phyloP scores from a whole-genome alignment of 257 asterid species.

The Ocimum tenuiflorum region DNA sequence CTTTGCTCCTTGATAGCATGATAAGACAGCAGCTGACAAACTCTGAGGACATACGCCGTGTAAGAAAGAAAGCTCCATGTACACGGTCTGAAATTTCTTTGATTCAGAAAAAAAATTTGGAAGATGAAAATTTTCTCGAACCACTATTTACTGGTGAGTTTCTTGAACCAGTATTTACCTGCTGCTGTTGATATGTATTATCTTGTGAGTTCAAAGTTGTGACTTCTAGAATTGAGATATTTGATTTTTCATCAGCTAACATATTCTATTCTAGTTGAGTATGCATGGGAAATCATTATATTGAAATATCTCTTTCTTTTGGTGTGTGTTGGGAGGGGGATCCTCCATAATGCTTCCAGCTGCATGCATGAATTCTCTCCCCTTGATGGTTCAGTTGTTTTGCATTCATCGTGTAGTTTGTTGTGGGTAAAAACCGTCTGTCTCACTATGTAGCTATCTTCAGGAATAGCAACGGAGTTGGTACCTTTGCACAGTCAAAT shows the following conservation, averaged over 20 bases:
- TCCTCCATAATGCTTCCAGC: no score
- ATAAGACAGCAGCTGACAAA: slow-evolving; percentile 68
- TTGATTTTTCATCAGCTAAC: background rate
- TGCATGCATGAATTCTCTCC: slow-evolving; percentile 9
- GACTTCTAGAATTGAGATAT: background rate
- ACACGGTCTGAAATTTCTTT: slow-evolving; percentile 60
- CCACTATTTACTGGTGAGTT: slow-evolving; percentile 54
- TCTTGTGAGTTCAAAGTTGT: background rate
- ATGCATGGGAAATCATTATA: background rate
- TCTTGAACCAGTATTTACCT: slow-evolving; percentile 9
- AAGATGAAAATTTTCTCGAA: slow-evolving; percentile 52
- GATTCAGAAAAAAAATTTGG: slow-evolving; percentile 55
- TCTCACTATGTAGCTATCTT: slow-evolving; percentile 18
- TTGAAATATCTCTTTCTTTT: no score
- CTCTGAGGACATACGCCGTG: slow-evolving; percentile 69
- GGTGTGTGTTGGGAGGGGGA: no score
- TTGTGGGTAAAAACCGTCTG: background rate
- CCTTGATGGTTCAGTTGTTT: background rate
- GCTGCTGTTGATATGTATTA: background rate
- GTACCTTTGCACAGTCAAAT: slow-evolving; percentile 47
- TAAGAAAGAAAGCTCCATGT: slow-evolving; percentile 88
- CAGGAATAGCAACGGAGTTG: slow-evolving; percentile 61
- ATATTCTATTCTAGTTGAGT: background rate
- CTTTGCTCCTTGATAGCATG: slow-evolving; percentile 36
- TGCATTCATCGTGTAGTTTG: background rate